These are phyloP conservation scores for Solanum commersonii DNA, from an alignment of 257 asterid species.

Conservation along the genomic window DNA sequence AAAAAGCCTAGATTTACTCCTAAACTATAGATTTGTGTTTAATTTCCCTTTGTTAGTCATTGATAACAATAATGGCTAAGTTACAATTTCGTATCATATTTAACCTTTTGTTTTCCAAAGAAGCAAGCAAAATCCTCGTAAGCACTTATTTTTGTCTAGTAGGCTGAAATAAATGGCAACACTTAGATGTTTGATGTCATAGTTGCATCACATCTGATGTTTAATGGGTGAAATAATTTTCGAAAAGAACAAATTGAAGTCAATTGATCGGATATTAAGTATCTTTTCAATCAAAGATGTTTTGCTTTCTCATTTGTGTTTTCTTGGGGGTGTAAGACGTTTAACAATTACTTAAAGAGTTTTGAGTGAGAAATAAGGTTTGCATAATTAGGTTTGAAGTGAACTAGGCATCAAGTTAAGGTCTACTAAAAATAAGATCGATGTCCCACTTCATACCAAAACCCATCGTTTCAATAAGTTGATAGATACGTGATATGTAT, in stretches of 20 bases:
- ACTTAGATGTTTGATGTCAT: not conserved
- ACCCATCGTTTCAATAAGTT: not conserved
- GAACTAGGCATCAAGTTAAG: constrained; percentile 21
- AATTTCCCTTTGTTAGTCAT: not conserved
- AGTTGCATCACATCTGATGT: not conserved
- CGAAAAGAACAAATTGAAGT: not conserved
- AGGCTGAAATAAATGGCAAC: not conserved
- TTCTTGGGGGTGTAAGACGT: not conserved
- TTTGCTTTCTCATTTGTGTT: not conserved
- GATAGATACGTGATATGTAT: not conserved
- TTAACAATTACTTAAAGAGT: not conserved
- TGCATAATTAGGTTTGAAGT: constrained; percentile 36
- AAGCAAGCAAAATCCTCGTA: not conserved
- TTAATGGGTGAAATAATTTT: not conserved
- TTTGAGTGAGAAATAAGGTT: constrained; percentile 26
- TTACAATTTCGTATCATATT: not conserved
- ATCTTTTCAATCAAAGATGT: not conserved
- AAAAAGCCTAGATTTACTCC: not conserved
- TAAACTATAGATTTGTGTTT: not conserved
- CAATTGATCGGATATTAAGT: not conserved
- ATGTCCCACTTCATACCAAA: not conserved
- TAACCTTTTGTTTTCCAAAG: not conserved
- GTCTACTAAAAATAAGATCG: not conserved
- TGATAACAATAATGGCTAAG: not conserved
- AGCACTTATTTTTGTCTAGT: not conserved